A percentile compares a stretch with the other conserved stretches of the same genome.
Conservation (phyloP, 1,139 yeast species). For the Saccharomyces uvarum region DNA sequence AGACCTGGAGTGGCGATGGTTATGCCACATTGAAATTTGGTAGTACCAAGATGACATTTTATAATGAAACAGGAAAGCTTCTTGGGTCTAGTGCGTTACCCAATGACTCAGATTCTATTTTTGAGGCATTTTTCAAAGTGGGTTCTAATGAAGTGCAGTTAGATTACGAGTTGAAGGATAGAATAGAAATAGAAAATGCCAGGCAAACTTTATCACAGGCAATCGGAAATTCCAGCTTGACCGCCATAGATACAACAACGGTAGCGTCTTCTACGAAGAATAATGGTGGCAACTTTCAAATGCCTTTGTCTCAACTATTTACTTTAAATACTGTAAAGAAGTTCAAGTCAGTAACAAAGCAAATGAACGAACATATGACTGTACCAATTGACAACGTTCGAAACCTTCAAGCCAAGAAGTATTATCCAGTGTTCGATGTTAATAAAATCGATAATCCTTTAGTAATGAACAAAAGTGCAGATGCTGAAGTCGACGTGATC, state of each 20-base stretch:
- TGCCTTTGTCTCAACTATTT: constrained; percentile 14
- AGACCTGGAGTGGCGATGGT: constrained; percentile 96
- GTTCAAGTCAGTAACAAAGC: constrained; percentile 15
- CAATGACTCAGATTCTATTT: constrained; percentile 23
- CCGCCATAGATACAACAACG: background rate
- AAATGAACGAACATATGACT: constrained; percentile 8
- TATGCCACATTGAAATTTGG: constrained; percentile 32
- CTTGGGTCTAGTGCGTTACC: constrained; percentile 21
- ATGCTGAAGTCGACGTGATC: constrained; percentile 47
- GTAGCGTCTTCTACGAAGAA: background rate
- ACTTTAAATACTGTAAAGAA: constrained; percentile 10
- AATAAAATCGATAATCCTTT: constrained; percentile 36
- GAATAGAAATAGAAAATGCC: constrained; percentile 10
- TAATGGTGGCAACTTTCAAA: background rate
- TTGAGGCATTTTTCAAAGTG: constrained; percentile 40
- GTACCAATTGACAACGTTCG: background rate
- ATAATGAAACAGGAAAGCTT: constrained; percentile 28
- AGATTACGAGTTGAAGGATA: constrained; percentile 37
- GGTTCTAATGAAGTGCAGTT: constrained; percentile 51
- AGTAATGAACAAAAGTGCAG: constrained; percentile 38
- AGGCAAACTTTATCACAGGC: background rate
- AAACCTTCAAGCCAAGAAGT: constrained; percentile 6
- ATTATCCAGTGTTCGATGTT: constrained; percentile 39
- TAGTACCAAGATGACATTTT: constrained; percentile 18
- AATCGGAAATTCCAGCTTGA: background rate